Evolutionary conservation across 2,329 filamentous ascomycete species (phyloP), one percentile per base, ranked within the genome.

Genomic region (Colletotrichum tropicicola): DNA sequence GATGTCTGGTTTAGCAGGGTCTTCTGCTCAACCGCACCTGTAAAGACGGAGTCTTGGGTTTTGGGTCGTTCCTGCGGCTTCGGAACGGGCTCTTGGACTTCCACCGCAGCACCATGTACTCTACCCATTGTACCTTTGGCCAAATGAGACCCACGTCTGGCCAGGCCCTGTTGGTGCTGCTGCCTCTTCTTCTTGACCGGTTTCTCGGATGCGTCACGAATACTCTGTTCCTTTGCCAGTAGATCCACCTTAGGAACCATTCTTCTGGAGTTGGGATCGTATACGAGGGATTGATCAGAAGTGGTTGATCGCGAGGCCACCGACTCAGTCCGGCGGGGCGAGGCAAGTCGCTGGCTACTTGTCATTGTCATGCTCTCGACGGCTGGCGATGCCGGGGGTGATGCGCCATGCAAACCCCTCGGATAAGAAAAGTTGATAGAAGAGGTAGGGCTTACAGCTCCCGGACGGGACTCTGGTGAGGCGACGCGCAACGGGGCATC

Each of bases 251-350:
- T 82, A 3, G 84, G 82, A 4, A 90, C 80, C 81, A 90, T 88
- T 64, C 88, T 85, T 68, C 88, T 82, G 15, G 89, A 89, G 69
- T 90, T 90, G n/a, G 87, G 82, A 68, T 90, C 88, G 70, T 89
- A 89, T 48, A 91, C 85, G 73, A 91, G 70, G 30, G 78, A 74
- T 68, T 83, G 71, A 43, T 82, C 78, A 43, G 79, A 73, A 6
- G 67, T 59, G 2, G 68, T 64, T 17, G 71, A 68, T 59, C 68
- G 70, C 9, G 69, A 70, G 8, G 69, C 67, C 4, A 68, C 67
- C 1, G 75, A 69, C 25, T 70, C 68, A 7, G 63, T 66, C 47
- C 70, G 71, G 15, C 69, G 69, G 10, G 70, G 72, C 45, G 75
- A 72, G 21, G 67, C 60, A 65, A 49, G 58, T 62, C 60, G 65